Evolutionary conservation across 306 rosid species (phyloP).

Genomic region (Citrullus colocynthis): DNA sequence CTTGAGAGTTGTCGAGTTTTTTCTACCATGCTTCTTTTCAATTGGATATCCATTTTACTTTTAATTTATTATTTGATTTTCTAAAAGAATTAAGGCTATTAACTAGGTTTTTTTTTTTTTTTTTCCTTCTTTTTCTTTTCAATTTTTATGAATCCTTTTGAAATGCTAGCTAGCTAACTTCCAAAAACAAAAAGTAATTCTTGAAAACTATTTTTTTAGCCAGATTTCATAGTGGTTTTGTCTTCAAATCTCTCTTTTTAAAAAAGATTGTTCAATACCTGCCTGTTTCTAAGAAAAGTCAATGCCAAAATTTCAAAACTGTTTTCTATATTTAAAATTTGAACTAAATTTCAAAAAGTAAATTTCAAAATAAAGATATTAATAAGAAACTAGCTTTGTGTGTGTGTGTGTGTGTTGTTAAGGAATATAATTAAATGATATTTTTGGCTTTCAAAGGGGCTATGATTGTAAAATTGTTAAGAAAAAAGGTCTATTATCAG

Average conservation of each 20-base stretch:
- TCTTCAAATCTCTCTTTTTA: neutral
- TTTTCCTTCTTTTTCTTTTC: neutral
- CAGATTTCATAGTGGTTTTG: neutral
- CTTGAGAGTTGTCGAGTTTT: neutral
- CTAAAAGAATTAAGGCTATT: neutral
- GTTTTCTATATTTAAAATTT: neutral
- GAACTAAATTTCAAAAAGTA: neutral
- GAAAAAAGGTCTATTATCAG: too few species aligned
- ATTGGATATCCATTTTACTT: neutral
- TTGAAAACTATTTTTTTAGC: neutral
- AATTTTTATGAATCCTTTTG: neutral
- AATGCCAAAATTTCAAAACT: neutral
- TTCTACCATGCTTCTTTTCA: neutral
- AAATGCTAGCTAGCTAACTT: neutral
- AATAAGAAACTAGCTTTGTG: neutral
- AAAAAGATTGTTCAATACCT: neutral
- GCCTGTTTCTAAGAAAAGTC: neutral
- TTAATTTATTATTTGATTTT: neutral
- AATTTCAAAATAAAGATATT: neutral
- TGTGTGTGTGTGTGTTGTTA: neutral
- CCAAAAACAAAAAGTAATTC: neutral
- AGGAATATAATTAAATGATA: neutral
- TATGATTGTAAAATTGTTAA: neutral
- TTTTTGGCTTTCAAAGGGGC: neutral
- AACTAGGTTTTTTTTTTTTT: neutral